Conservation (phyloP, 108 stramenopile species). For the Pseudonitzschia multiseries region DNA sequence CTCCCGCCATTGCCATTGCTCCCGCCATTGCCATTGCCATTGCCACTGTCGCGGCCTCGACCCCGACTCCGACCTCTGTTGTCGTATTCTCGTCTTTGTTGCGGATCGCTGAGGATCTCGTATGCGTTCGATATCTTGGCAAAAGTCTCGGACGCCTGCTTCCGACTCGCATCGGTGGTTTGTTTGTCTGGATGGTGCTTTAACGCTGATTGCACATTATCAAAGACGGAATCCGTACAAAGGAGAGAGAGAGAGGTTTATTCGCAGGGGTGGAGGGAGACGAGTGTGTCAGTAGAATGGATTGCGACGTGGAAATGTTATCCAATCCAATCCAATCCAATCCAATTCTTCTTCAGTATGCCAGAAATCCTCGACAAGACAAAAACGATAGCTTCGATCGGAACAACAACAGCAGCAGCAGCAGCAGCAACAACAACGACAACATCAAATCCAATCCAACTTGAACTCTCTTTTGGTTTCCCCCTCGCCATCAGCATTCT, state of each 20-base stretch:
- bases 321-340: no score
- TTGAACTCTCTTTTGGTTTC: background rate
- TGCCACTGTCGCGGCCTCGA: background rate
- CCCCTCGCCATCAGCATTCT: background rate
- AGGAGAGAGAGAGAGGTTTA: no score
- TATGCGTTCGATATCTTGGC: conserved; percentile 78
- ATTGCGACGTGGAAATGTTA: no score
- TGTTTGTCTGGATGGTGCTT: conserved; percentile 80
- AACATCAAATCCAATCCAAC: background rate
- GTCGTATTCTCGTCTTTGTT: conserved; percentile 73
- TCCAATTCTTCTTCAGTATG: no score
- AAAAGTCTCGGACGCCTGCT: conserved; percentile 18
- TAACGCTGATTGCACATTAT: conserved; percentile 12
- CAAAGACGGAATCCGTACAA: no score
- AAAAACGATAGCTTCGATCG: no score
- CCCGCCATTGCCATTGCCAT: no score
- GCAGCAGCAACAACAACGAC: no score
- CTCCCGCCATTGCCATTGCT: background rate
- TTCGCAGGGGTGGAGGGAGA: no score
- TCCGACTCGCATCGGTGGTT: conserved; percentile 37
- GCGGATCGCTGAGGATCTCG: conserved; percentile 80
- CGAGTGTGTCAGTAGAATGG: no score
- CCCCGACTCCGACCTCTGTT: background rate
- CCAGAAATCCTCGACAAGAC: no score
- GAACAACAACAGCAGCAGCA: no score